Base-by-base conservation (phyloP, 495 filamentous ascomycete species). In the Immersiella caudata region DNA sequence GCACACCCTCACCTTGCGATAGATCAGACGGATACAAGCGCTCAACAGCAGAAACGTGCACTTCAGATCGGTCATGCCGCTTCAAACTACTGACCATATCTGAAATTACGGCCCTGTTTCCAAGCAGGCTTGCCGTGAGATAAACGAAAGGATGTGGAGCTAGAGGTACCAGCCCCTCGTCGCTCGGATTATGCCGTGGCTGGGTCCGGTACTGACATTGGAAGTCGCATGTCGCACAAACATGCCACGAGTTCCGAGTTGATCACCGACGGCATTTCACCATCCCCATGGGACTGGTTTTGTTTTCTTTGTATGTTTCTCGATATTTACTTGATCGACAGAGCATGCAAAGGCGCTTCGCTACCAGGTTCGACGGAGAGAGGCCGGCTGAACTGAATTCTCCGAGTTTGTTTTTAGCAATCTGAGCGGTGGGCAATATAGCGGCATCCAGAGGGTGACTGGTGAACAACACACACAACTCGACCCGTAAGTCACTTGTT, bases 391-490 rank as follows among this genome's bases (percentile, higher is more conserved):
- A 66, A 69, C 20, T 29, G 25, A 68, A 64, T 29, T 64, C 20
- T 49, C 56, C 40, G 24, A 49, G 50, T 54, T 50, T 68, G 61
- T 68, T 68, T 68, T 68, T 68, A 65, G 67, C 59, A 59, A 2
- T 21, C 26, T n/a, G 21, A 35, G 66, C 18, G 54, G 54, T 40
- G 36, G 65, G 18, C 63, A 58, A 46, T 65, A 36, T 60, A 35
- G 4, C 52, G 9, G 14, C 49, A 4, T 52, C 49, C 2, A 12
- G 1, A 3, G 20, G n/a, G 52, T 7, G 52, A 52, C 16, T 5
- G 49, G 3, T 14, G 5, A 14, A 5, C 49, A 52, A 14, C 49
- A 12, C 49, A 18, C 16, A 12, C 16, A 52, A 5, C 49, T 52
- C 12, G 16, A 52, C 12, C 12, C n/a, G 16, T 3, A 52, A 22